phyloP scores from a whole-genome alignment of 2,329 filamentous ascomycete genomes.

The Alternaria dauci region DNA sequence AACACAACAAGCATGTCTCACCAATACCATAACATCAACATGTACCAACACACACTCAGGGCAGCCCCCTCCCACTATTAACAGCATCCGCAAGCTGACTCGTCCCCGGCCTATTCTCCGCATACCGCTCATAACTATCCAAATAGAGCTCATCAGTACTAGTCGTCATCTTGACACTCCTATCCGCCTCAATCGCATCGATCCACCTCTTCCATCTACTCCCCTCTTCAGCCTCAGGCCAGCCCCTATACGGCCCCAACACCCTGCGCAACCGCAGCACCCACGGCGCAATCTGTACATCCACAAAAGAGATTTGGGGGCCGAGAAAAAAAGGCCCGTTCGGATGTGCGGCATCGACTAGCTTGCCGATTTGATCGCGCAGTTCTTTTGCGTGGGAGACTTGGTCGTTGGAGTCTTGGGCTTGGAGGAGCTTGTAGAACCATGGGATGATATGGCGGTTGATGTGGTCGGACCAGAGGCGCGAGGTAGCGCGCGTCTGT shows the following conservation, averaged over 20 bases:
- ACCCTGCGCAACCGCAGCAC: constrained; percentile 73
- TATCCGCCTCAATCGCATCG: constrained; percentile 71
- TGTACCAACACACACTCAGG: constrained; percentile 41
- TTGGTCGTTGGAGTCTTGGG: constrained; percentile 68
- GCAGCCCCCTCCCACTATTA: constrained; percentile 64
- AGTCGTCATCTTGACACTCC: constrained; percentile 71
- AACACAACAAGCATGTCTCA: neutral
- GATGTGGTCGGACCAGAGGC: constrained; percentile 83
- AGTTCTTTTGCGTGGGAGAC: constrained; percentile 67
- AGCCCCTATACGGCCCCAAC: constrained; percentile 70
- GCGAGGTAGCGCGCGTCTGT: constrained; percentile 74
- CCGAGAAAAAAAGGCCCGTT: constrained; percentile 76
- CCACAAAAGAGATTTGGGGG: constrained; percentile 68
- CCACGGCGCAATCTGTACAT: constrained; percentile 80
- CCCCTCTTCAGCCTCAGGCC: constrained; percentile 69
- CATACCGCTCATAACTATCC: constrained; percentile 72
- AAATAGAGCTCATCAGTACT: constrained; percentile 72
- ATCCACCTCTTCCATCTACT: constrained; percentile 75
- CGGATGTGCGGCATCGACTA: constrained; percentile 65
- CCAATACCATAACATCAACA: neutral
- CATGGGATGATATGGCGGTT: constrained; percentile 77
- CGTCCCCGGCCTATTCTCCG: constrained; percentile 68
- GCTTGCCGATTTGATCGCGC: constrained; percentile 69
- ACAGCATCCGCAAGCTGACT: constrained; percentile 67
- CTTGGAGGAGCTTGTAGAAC: constrained; percentile 78